Base-by-base conservation (phyloP, 75 land plant species). In the Adiantum capillusveneris region DNA sequence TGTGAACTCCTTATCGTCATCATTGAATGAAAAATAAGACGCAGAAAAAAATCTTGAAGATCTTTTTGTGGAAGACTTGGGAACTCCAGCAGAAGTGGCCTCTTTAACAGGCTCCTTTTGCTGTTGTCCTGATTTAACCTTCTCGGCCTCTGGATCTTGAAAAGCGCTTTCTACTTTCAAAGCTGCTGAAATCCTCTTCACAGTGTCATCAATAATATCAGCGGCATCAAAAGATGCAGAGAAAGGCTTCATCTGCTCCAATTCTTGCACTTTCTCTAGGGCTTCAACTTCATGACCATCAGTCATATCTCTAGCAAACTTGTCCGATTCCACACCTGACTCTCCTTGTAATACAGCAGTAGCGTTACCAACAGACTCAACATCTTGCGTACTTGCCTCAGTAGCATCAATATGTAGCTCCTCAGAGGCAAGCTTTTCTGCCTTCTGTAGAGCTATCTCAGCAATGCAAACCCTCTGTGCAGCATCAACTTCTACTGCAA, bases 11-110 rank as follows among this genome's bases (percentile, higher is more conserved):
- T 66, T 65, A 30, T 60, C 95, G 70, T 93, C 95, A 55, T 61
- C 84, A 45, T 70, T 64, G 48, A 71, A 82, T 30, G 98, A 89
- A 59, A 93, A 93, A 63, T 80, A 93, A 34, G 98, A 93, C 24
- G 98, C 98, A 60, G 98, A 76, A 72, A 90, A 89, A 53, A 89
- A 94, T 25, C 98, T 81, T 42, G 98, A 94, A 20, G 98, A 94
- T 66, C 76, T 94, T 58, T 94, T 94, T n/a, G n/a, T n/a, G n/a
- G n/a, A n/a, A 49, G 87, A 66, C 58, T 89, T 94, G n/a, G 87
- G 88, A 37, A 75, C 26, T 67, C 34, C 76, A 6, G 58, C 27
- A n/a, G n/a, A n/a, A 31, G 79, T 37, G 56, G 61, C 41, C 3
- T 90, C 91, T 60, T 53, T 78, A 2, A 63, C 20, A 7, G 71